Percentiles rank a stretch among this genome's conserved stretches.
Evolutionary conservation across 192 early-diverging fungal genomes (phyloP).

Genomic region (Helicostylum pulchrum): DNA sequence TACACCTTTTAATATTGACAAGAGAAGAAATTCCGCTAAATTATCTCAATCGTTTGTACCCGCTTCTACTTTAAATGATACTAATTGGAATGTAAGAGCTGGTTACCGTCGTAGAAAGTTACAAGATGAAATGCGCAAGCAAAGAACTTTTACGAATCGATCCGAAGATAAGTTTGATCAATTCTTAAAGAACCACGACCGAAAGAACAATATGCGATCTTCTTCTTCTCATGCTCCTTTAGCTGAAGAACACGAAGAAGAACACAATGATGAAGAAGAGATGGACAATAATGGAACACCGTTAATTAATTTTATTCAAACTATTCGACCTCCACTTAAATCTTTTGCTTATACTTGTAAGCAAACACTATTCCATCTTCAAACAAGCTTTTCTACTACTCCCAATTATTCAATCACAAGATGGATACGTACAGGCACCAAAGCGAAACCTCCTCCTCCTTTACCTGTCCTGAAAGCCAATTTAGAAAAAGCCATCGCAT

Average conservation of each 20-base stretch:
- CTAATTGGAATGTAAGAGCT: conserved; percentile 26
- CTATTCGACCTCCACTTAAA: conserved; percentile 50
- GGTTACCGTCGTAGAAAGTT: conserved; percentile 30
- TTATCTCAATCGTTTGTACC: neutral
- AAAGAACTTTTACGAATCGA: conserved; percentile 6
- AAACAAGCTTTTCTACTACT: conserved; percentile 37
- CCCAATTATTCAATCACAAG: neutral
- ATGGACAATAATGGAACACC: conserved; percentile 31
- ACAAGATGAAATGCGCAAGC: conserved; percentile 30
- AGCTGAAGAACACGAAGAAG: neutral
- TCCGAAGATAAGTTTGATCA: neutral
- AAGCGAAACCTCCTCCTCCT: conserved; percentile 27
- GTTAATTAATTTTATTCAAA: conserved; percentile 49
- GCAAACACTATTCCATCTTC: conserved; percentile 48
- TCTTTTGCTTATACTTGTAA: conserved; percentile 57
- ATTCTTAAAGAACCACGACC: no score
- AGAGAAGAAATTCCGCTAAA: neutral
- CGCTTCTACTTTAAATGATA: neutral
- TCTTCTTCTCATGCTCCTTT: neutral
- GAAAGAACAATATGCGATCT: no score
- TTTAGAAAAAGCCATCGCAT: conserved; percentile 44
- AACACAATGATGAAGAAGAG: neutral
- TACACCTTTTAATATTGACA: neutral
- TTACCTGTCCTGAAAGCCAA: conserved; percentile 40
- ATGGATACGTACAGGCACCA: neutral